These are phyloP conservation scores for Candida suzukii DNA, from an alignment of 805 yeast species.

Conservation along the genomic window DNA sequence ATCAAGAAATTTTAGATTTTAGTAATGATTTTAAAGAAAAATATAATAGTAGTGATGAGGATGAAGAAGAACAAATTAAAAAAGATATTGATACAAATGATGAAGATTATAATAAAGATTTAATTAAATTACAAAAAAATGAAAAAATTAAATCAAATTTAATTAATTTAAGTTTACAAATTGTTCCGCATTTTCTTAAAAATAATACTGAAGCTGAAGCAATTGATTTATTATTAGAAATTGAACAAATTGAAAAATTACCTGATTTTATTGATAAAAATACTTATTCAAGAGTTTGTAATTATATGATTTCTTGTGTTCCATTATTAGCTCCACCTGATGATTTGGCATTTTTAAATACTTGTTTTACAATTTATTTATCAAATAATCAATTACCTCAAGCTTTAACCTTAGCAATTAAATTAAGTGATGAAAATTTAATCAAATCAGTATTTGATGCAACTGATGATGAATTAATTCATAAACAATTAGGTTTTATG, in stretches of 20 bases:
- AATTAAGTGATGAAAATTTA: slow-evolving; percentile 75
- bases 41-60: too few relatives aligned
- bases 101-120: slow-evolving; percentile 11
- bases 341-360: slow-evolving; percentile 74
- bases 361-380: slow-evolving; percentile 82
- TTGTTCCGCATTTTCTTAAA: slow-evolving; percentile 83
- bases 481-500: slow-evolving; percentile 87
- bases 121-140: neutral
- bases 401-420: slow-evolving; percentile 83
- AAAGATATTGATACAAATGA: slow-evolving; percentile 10
- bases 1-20: slow-evolving; percentile 38
- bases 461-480: slow-evolving; percentile 63
- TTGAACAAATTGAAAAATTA: slow-evolving; percentile 78
- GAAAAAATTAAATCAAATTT: slow-evolving; percentile 25
- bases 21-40: slow-evolving; percentile 7
- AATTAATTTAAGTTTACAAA: slow-evolving; percentile 59
- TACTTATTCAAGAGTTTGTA: slow-evolving; percentile 83
- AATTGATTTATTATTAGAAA: slow-evolving; percentile 84
- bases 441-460: slow-evolving; percentile 78
- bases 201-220: slow-evolving; percentile 99
- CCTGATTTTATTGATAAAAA: slow-evolving; percentile 79
- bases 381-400: slow-evolving; percentile 76
- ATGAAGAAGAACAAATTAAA: slow-evolving; percentile 20
- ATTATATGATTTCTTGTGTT: slow-evolving; percentile 94
- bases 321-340: slow-evolving; percentile 94